Evolutionary conservation across 2,329 filamentous ascomycete species (phyloP), one percentile per base, ranked within the genome.

Genomic region (Lachnellula hyalina): DNA sequence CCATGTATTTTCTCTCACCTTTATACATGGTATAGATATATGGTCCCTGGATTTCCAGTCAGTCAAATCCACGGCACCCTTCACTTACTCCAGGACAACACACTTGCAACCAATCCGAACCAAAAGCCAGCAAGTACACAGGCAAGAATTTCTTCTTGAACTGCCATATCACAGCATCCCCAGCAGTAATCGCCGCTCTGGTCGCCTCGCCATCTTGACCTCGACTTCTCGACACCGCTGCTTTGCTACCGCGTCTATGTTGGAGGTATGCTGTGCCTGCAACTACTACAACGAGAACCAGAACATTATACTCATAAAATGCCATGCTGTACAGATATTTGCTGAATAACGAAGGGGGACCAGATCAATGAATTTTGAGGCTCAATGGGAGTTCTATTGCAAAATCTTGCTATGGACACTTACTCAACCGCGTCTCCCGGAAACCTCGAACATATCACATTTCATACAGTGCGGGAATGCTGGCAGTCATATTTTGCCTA

Each of bases 21-120:
- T 64, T 64, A 44, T 64, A 64, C 34, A 64, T 57, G 17, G 61
- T 60, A 32, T 64, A 64, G n/a, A 64, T 63, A 51, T 62, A 64
- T 3, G 61, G 61, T 11, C 62, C 62, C 59, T 62, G 7, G 7
- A 14, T 34, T 4, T 28, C 5, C 4, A 21, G 35, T 44, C 46
- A 34, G 15, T 21, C 14, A 25, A 32, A 5, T 28, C 11, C 19
- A 15, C 15, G 8, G 17, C 23, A 36, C 21, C 15, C 28, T 34
- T 49, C 25, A 42, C n/a, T 8, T 5, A 42, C 14, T 5, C 3
- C 11, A 25, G 4, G 7, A 11, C 28, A 7, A 40, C 53, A 45
- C 46, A 73, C 73, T 67, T 77, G 75, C 17, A 79, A 70, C 76
- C 75, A 78, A 65, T 79, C 76, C 6, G 75, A 73, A 48, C 71